Conservation (phyloP, 495 filamentous ascomycete species). For the Penicillium pulvis region DNA sequence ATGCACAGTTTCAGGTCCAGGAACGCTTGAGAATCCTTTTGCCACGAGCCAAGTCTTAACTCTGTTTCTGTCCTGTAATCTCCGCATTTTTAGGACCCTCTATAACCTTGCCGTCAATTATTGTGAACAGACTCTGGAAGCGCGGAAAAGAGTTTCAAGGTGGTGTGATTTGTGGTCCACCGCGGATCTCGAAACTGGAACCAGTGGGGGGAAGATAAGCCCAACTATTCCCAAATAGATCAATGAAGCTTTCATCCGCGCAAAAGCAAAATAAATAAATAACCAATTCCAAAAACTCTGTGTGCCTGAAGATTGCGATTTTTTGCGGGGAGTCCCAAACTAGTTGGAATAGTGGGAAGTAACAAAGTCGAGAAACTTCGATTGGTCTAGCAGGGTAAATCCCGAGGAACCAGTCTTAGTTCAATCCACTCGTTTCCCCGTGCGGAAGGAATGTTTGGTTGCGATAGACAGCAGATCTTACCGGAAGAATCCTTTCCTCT, state of each 20-base stretch:
- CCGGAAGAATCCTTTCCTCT: conserved; percentile 11
- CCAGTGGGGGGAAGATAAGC: conserved; percentile 4
- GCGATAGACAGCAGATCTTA: conserved; percentile 26
- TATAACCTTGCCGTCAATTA: neutral
- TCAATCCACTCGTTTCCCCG: neutral
- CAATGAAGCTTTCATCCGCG: conserved; percentile 7
- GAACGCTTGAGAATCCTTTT: neutral
- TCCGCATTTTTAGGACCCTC: conserved; percentile 19
- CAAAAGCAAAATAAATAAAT: neutral
- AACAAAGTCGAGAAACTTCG: conserved; percentile 19
- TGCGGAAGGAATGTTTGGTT: conserved; percentile 1
- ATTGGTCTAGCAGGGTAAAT: conserved; percentile 12
- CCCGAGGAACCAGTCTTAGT: neutral
- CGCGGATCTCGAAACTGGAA: conserved; percentile 1
- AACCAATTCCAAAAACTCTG: neutral
- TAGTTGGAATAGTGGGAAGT: neutral
- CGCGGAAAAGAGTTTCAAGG: neutral
- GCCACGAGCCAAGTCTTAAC: neutral
- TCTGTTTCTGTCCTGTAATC: neutral
- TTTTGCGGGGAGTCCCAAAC: neutral
- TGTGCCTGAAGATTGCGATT: conserved; percentile 13
- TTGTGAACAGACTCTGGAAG: neutral
- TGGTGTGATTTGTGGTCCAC: neutral
- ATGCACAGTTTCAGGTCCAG: conserved; percentile 11
- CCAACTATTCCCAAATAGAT: conserved; percentile 1